phyloP scores from a whole-genome alignment of 768 basidiomycete genomes.

The Pleurotus citrinopileatus region DNA sequence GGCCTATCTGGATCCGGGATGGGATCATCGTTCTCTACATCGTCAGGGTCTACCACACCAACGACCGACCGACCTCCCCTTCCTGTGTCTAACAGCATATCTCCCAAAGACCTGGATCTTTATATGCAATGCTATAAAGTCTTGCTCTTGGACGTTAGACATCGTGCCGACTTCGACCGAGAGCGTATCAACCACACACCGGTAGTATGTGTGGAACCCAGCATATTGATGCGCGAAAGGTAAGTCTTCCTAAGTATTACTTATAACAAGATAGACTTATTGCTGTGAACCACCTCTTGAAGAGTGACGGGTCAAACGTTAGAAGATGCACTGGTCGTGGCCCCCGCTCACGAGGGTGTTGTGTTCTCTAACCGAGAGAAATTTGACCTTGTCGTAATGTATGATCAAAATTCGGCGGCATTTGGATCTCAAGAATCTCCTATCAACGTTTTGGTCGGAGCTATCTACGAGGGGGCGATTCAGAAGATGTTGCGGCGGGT shows the following conservation, averaged over 20 bases:
- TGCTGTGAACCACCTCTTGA: too few relatives aligned
- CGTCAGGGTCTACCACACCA: conserved; percentile 28
- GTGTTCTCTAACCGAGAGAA: conserved; percentile 85
- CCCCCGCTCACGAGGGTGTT: conserved; percentile 64
- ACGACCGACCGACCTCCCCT: conserved; percentile 43
- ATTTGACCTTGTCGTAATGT: conserved; percentile 86
- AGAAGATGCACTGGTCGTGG: conserved; percentile 71
- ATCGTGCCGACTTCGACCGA: conserved; percentile 69
- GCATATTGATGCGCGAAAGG: conserved; percentile 66
- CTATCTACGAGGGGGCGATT: conserved; percentile 75
- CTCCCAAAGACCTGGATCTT: conserved; percentile 54
- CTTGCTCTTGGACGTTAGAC: conserved; percentile 81
- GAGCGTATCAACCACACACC: conserved; percentile 69
- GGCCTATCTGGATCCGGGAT: neutral
- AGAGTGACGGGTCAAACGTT: conserved; percentile 64
- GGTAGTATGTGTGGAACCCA: conserved; percentile 84
- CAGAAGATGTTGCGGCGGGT: conserved; percentile 66
- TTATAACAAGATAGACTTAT: too few relatives aligned
- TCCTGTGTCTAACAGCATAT: conserved; percentile 57
- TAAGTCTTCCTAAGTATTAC: too few relatives aligned
- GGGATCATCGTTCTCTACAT: neutral
- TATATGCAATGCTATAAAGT: conserved; percentile 56
- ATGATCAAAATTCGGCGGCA: conserved; percentile 64
- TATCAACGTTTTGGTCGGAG: conserved; percentile 56
- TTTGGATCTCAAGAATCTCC: conserved; percentile 49